Base-by-base conservation (phyloP, 2,329 filamentous ascomycete species). In the Coleophoma crateriformis region DNA sequence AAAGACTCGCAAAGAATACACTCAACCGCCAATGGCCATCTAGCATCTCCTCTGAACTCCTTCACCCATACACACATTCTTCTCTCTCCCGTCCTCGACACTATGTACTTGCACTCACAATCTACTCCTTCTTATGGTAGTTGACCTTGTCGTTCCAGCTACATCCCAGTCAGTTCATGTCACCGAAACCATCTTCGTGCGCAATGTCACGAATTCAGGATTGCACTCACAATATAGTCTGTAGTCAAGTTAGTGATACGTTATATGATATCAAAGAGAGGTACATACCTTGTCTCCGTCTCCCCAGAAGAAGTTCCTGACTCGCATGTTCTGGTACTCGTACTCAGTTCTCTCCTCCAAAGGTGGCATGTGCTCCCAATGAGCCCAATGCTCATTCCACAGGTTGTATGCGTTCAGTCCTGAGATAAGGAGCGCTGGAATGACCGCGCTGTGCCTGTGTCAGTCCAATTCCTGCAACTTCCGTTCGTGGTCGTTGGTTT, bases 381-480 rank as follows among this genome's bases (percentile, higher is more conserved):
- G 94, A 74, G 95, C 88, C 92, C 92, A 97, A 75, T 99, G 94
- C 76, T 95, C 89, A 64, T 82, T 84, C 90, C 90, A 99, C 56
- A 96, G 84, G 67, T 85, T 84, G 71, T 87, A 96, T 64, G 91
- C 91, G 71, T 99, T 99, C 72, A 84, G 75, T 59, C 73, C 69
- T 53, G 87, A 84, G 59, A 90, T 74, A 60, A 85, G 72, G 51
- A 97, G 76, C 68, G 73, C 77, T 50, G 92, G 91, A 58, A 87
- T 74, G 59, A 88, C 83, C 65, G 78, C 85, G 72, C 91, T 96
- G 67, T 27, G 27, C 62, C 51, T 33, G 60, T 54, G 51, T 56
- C 50, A 59, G 56, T 48, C 46, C 45, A 22, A 15, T 47, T 51
- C 56, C 47, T 37, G 27, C 27, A n/a, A 6, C 33, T 32, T 48